phyloP scores from a whole-genome alignment of 495 filamentous ascomycete species.

The Talaromyces stipitatus region DNA sequence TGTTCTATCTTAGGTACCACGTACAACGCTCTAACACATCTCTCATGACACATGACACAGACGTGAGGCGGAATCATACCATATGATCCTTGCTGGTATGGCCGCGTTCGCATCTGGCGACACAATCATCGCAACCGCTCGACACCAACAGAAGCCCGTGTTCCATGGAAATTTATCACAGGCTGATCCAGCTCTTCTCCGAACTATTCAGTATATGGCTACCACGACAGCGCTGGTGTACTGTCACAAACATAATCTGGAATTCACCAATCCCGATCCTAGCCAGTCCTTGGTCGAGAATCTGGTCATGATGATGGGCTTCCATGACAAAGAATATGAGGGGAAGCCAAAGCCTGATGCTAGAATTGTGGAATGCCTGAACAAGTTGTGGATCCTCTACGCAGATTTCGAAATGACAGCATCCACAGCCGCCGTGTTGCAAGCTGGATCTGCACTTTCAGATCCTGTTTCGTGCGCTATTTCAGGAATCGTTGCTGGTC shows the following conservation, averaged over 20 bases:
- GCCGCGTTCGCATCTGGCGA: slow-evolving; percentile 20
- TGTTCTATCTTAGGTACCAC: too few relatives aligned
- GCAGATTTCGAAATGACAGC: slow-evolving; percentile 30
- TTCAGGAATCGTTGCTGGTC: slow-evolving; percentile 38
- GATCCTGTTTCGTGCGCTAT: slow-evolving; percentile 37
- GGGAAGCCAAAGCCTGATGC: slow-evolving; percentile 10
- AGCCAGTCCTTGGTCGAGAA: slow-evolving; percentile 23
- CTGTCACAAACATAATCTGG: slow-evolving; percentile 19
- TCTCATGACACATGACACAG: background rate
- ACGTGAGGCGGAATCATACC: background rate
- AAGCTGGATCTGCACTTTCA: slow-evolving; percentile 25
- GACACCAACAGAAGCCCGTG: slow-evolving; percentile 15
- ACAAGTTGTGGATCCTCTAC: slow-evolving; percentile 18
- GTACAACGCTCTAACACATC: too few relatives aligned
- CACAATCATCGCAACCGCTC: slow-evolving; percentile 13
- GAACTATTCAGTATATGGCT: slow-evolving; percentile 22
- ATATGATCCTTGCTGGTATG: slow-evolving; percentile 24
- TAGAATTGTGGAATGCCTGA: slow-evolving; percentile 7
- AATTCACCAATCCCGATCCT: slow-evolving; percentile 12
- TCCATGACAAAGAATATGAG: slow-evolving; percentile 12
- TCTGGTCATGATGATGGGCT: slow-evolving; percentile 25
- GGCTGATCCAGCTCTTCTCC: slow-evolving; percentile 18
- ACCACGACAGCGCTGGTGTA: slow-evolving; percentile 21
- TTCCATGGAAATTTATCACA: slow-evolving; percentile 18
- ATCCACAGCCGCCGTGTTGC: slow-evolving; percentile 23